Conservation (phyloP, 192 early-diverging fungal species). For the Piromyces finnis region DNA sequence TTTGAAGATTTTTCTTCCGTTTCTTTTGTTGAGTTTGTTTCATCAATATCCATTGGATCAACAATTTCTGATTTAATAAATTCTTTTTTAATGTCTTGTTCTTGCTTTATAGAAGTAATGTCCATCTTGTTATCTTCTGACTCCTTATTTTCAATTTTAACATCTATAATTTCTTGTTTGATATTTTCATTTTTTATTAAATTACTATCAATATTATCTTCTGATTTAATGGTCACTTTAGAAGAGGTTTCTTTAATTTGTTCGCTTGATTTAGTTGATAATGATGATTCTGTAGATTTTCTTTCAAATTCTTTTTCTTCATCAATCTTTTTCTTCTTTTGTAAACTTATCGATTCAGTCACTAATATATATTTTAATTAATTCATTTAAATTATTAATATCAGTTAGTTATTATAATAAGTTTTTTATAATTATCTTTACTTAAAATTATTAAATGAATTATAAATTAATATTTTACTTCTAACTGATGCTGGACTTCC, state of each 20-base stretch:
- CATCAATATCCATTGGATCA: not conserved
- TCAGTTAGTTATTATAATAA: not conserved
- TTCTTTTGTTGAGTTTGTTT: not conserved
- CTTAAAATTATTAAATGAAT: too few relatives aligned
- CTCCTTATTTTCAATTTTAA: too few relatives aligned
- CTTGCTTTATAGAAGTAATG: not conserved
- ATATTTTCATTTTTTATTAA: too few relatives aligned
- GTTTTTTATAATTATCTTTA: too few relatives aligned
- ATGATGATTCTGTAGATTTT: not conserved
- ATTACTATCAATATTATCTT: too few relatives aligned
- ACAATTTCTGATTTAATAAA: not conserved
- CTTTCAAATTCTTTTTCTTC: not conserved
- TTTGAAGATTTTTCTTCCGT: too few relatives aligned
- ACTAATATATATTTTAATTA: not conserved
- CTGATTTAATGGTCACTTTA: too few relatives aligned
- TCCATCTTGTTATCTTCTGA: too few relatives aligned
- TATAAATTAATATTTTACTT: too few relatives aligned
- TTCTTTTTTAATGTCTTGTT: not conserved
- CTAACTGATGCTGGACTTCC: slow-evolving; percentile 80
- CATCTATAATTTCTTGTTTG: too few relatives aligned
- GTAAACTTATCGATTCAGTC: not conserved
- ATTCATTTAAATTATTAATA: not conserved
- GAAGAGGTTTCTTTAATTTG: too few relatives aligned
- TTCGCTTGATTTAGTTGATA: too few relatives aligned
- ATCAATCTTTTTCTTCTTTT: not conserved